Conservation (phyloP, 2,329 filamentous ascomycete genomes). For the Amauroascus niger region DNA sequence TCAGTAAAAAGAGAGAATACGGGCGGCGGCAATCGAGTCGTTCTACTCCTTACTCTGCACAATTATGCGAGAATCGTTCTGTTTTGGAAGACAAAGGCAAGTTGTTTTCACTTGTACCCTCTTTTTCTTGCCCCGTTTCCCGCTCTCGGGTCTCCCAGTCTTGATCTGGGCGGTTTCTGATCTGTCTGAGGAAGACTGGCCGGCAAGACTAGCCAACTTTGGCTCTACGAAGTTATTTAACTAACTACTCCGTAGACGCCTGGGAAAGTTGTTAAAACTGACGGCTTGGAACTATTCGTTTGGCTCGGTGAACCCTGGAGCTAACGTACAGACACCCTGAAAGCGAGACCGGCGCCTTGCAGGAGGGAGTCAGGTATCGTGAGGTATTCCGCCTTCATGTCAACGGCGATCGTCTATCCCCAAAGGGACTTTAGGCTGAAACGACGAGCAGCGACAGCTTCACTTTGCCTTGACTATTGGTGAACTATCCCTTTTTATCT, state of each 20-base stretch:
- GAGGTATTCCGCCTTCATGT: background rate
- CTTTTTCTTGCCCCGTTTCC: background rate
- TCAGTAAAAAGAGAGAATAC: too few relatives aligned
- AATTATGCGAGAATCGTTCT: background rate
- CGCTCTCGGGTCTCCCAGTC: background rate
- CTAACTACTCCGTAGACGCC: too few relatives aligned
- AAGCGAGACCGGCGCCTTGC: background rate
- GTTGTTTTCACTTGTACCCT: background rate
- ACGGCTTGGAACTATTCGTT: background rate
- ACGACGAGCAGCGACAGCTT: slow-evolving; percentile 1
- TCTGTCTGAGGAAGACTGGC: background rate
- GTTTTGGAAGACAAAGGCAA: too few relatives aligned
- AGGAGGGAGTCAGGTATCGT: slow-evolving; percentile 3
- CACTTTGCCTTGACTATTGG: background rate
- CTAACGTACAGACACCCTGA: background rate
- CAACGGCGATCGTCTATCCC: slow-evolving; percentile 1
- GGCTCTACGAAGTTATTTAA: too few relatives aligned
- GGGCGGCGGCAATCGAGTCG: background rate
- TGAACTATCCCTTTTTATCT: background rate
- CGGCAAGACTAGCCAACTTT: background rate
- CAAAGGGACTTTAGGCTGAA: slow-evolving; percentile 1
- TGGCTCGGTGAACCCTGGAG: background rate
- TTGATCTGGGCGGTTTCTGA: slow-evolving; percentile 1
- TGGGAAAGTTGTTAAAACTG: background rate
- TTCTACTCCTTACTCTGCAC: background rate